Evolutionary conservation across 23 red algal species (phyloP), one percentile per base, ranked within the genome.

Genomic region (Cyanidium caldarium): DNA sequence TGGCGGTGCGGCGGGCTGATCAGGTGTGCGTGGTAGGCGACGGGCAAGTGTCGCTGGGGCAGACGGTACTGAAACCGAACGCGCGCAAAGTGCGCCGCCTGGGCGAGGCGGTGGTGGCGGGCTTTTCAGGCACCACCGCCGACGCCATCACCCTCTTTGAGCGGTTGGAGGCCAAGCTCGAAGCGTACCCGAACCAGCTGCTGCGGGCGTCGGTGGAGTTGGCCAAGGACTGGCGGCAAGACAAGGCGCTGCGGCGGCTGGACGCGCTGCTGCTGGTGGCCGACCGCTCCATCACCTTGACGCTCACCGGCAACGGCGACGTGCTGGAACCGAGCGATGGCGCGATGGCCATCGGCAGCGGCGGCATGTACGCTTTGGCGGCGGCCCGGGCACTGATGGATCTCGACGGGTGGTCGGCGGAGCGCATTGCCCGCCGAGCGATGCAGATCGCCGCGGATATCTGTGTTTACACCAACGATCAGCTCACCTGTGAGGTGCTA

Each of bases 111-210:
- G 76, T 93, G 0, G 41, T 93, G 25, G 87, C 87, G 29, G 87
- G 87, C 0, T 93, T 93, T 44, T 81, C 87, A 37, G 87, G 87
- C 33, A 69, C 81, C 42, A 93, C 87, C 3, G 80, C 87, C 13
- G 87, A 93, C 65, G 87, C 87, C 1, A 39, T 93, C 23, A 85
- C 87, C 14, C 76, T 93, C 17, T 61, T 93, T 42, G 87, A 93
- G 58, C 80, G 87, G 29, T 45, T 93, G n/a, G 87, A 93, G 72
- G 56, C 38, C 28, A 93, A 93, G 40, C 65, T 93, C 46, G 87
- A 93, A 2, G 87, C 72, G 10, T 80, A 93, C 67, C 87, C 87
- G 33, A 57, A 81, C 38, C 87, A 93, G 65, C 65, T 93, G 57
- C 72, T 93, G 75, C 68, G 87, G 16, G 87, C 87, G 19, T 86